These are phyloP conservation scores for Phylloporus rhodoxanthus DNA, from an alignment of 768 basidiomycete genomes.

Conservation along the genomic window DNA sequence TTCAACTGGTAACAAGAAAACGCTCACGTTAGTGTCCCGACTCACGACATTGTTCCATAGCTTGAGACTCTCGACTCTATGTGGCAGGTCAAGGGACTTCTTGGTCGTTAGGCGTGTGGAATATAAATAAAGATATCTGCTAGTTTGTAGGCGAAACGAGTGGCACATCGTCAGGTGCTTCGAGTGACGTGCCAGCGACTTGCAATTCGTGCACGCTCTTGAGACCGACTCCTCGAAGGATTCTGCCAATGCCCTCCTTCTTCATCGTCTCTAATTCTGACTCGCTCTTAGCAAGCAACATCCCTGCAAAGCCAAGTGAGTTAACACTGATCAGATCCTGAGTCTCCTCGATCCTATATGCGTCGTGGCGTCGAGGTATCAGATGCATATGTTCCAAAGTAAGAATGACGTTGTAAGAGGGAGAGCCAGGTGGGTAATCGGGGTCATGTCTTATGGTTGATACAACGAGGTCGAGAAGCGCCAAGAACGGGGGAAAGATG, in stretches of 20 bases:
- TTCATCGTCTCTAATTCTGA: constrained; percentile 67
- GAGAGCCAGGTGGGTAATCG: constrained; percentile 54
- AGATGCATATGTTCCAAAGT: constrained; percentile 82
- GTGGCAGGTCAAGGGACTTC: constrained; percentile 43
- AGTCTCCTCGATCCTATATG: constrained; percentile 45
- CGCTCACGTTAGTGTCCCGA: too few species aligned
- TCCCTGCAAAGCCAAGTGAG: constrained; percentile 84
- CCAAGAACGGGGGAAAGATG: constrained; percentile 59
- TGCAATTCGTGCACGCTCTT: constrained; percentile 65
- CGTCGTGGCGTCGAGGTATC: constrained; percentile 70
- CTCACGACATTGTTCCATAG: constrained; percentile 28
- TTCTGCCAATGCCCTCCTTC: constrained; percentile 53
- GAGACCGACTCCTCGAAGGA: constrained; percentile 60
- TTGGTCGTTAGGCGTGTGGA: constrained; percentile 15
- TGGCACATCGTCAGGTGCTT: constrained; percentile 23
- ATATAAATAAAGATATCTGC: background rate
- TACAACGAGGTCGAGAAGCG: constrained; percentile 71
- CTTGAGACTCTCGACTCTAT: constrained; percentile 49
- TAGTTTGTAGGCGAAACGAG: background rate
- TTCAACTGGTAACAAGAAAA: constrained; percentile 52
- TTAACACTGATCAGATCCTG: constrained; percentile 70
- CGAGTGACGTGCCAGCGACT: constrained; percentile 43
- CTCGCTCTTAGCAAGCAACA: constrained; percentile 82
- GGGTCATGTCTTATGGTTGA: constrained; percentile 66
- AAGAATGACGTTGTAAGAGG: constrained; percentile 79